Evolutionary conservation across 2,329 filamentous ascomycete genomes (phyloP).

Genomic region (Claviceps africana): DNA sequence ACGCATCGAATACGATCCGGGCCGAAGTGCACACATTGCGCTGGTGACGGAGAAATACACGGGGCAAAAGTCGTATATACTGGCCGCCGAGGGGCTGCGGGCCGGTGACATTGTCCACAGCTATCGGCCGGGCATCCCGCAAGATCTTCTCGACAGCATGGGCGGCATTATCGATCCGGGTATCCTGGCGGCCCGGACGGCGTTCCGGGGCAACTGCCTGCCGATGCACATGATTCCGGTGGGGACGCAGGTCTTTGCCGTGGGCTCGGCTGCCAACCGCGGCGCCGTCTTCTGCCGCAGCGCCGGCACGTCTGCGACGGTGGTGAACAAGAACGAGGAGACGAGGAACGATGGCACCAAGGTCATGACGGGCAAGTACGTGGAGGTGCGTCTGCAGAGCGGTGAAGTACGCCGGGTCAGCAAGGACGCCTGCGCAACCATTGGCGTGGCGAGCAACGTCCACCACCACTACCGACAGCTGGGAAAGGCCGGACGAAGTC

Average conservation of each 20-base stretch:
- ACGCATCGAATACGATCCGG: slow-evolving; percentile 91
- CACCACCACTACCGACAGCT: slow-evolving; percentile 82
- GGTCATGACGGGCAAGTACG: slow-evolving; percentile 58
- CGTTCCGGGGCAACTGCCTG: slow-evolving; percentile 86
- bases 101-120: slow-evolving; percentile 86
- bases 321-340: slow-evolving; percentile 79
- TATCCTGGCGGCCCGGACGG: slow-evolving; percentile 88
- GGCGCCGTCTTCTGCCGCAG: slow-evolving; percentile 86
- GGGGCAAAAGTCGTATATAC: slow-evolving; percentile 70
- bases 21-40: slow-evolving; percentile 84
- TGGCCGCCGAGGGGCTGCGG: slow-evolving; percentile 88
- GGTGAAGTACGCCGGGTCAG: slow-evolving; percentile 82
- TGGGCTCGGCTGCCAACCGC: slow-evolving; percentile 61
- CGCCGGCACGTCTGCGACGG: slow-evolving; percentile 79
- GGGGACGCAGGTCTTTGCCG: slow-evolving; percentile 83
- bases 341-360: slow-evolving; percentile 44
- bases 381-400: slow-evolving; percentile 78
- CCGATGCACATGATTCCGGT: slow-evolving; percentile 92
- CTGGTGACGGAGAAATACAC: slow-evolving; percentile 64
- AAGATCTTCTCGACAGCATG: slow-evolving; percentile 79
- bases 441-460: slow-evolving; percentile 86
- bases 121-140: slow-evolving; percentile 78
- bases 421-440: slow-evolving; percentile 85
- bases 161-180: slow-evolving; percentile 86
- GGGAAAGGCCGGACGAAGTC: slow-evolving; percentile 85